Evolutionary conservation across 768 basidiomycete genomes (phyloP).

Genomic region (Chalciporus chontae): DNA sequence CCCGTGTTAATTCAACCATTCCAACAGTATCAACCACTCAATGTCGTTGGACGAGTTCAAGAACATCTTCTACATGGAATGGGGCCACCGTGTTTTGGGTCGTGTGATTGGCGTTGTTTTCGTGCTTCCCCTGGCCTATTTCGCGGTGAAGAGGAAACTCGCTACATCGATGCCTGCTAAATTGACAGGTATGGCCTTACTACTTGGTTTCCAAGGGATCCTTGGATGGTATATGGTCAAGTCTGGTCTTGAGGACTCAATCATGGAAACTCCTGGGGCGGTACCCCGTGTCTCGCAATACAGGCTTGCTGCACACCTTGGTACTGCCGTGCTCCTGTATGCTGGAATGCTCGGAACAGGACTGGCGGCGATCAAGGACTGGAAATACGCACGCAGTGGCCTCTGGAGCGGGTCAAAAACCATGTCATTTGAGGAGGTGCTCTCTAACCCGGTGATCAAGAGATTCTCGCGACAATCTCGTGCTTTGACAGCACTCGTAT

Average conservation of each 20-base stretch:
- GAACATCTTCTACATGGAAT: constrained; percentile 97
- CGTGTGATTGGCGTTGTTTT: constrained; percentile 82
- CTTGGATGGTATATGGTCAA: constrained; percentile 99
- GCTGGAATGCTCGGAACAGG: constrained; percentile 87
- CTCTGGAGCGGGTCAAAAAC: constrained; percentile 54
- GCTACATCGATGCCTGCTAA: constrained; percentile 57
- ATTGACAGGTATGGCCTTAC: constrained; percentile 66
- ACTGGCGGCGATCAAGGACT: constrained; percentile 72
- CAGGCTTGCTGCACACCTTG: constrained; percentile 90
- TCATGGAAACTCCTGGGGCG: constrained; percentile 75
- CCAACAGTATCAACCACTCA: constrained; percentile 75
- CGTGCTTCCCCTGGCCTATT: constrained; percentile 81
- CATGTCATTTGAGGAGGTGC: constrained; percentile 40
- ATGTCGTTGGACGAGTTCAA: constrained; percentile 92
- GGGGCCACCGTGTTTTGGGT: constrained; percentile 91
- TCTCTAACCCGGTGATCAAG: constrained; percentile 55
- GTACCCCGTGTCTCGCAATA: constrained; percentile 97
- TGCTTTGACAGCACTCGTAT: constrained; percentile 71
- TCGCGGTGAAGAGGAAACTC: constrained; percentile 66
- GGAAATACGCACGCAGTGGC: constrained; percentile 60
- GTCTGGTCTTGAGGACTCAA: constrained; percentile 83
- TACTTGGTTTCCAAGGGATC: constrained; percentile 88
- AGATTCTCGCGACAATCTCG: constrained; percentile 59
- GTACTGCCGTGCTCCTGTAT: constrained; percentile 89
- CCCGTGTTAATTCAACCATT: background rate